These are phyloP conservation scores for Trametes gibbosa DNA, from an alignment of 768 basidiomycete species.

Conservation along the genomic window DNA sequence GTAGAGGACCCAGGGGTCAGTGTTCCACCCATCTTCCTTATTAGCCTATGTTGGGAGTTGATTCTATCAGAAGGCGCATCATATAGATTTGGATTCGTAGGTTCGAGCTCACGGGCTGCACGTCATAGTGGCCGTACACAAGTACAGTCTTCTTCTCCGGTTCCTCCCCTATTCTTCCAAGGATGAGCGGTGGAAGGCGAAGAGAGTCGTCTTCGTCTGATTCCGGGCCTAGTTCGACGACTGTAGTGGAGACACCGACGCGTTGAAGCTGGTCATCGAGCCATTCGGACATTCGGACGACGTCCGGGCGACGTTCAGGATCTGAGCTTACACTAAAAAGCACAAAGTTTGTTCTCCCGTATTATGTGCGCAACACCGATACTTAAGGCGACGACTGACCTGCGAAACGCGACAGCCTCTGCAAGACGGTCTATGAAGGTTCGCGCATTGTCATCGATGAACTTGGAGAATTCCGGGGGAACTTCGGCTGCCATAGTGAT, in stretches of 20 bases:
- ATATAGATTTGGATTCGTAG: not conserved
- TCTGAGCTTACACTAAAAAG: constrained; percentile 67
- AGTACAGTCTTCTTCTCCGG: constrained; percentile 90
- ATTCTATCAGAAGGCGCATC: no score
- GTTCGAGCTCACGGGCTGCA: constrained; percentile 69
- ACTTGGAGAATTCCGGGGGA: constrained; percentile 34
- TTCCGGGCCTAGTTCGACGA: constrained; percentile 77
- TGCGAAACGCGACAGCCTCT: constrained; percentile 85
- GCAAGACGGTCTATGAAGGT: constrained; percentile 76
- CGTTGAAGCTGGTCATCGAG: constrained; percentile 67
- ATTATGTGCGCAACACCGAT: not conserved
- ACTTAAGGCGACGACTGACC: constrained; percentile 36
- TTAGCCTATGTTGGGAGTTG: constrained; percentile 31
- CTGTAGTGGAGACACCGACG: constrained; percentile 74
- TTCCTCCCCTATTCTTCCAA: constrained; percentile 81
- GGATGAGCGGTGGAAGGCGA: constrained; percentile 76
- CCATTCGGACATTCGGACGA: constrained; percentile 84
- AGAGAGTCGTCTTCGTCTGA: constrained; percentile 67
- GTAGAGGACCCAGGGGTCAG: constrained; percentile 73
- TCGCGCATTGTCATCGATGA: constrained; percentile 68
- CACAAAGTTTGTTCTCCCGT: no score
- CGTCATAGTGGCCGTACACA: constrained; percentile 94
- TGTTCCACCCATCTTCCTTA: constrained; percentile 79
- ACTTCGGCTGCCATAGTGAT: no score
- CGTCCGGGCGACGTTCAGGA: constrained; percentile 66